These are phyloP conservation scores for Dovyalis caffra DNA, from an alignment of 345 rosid genomes.

Conservation along the genomic window DNA sequence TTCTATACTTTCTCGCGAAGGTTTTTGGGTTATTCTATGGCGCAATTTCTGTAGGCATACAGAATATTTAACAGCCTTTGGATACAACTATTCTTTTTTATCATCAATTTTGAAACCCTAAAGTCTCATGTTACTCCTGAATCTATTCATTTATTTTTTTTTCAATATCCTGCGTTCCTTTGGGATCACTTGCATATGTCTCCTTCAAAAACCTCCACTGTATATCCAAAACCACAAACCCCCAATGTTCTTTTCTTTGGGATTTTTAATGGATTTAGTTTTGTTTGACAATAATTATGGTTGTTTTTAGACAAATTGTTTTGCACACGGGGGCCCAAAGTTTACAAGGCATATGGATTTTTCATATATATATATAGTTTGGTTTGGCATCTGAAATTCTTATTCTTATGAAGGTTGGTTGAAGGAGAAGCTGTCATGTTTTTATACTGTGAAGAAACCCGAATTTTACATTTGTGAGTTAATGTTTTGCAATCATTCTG, in stretches of 20 bases:
- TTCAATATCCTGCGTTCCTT: neutral
- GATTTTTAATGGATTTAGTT: no score
- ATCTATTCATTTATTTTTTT: neutral
- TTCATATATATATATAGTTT: neutral
- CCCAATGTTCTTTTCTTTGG: no score
- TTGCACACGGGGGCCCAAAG: constrained; percentile 89
- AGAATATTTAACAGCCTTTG: neutral
- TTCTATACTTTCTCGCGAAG: constrained; percentile 58
- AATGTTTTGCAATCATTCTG: constrained; percentile 11
- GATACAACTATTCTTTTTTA: neutral
- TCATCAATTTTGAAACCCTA: neutral
- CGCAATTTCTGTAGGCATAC: neutral
- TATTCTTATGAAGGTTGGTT: constrained; percentile 50
- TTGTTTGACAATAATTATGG: no score
- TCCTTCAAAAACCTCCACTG: neutral
- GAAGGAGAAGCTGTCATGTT: constrained; percentile 67
- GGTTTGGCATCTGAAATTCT: neutral
- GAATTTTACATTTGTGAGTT: constrained; percentile 34
- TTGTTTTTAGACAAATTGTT: constrained; percentile 44
- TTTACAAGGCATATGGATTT: constrained; percentile 57
- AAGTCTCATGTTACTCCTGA: neutral
- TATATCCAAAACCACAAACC: neutral
- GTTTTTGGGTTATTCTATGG: neutral
- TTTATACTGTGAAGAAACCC: constrained; percentile 81
- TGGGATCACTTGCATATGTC: neutral